phyloP scores from a whole-genome alignment of 805 yeast genomes.

The Ogataea parapolymorpha region DNA sequence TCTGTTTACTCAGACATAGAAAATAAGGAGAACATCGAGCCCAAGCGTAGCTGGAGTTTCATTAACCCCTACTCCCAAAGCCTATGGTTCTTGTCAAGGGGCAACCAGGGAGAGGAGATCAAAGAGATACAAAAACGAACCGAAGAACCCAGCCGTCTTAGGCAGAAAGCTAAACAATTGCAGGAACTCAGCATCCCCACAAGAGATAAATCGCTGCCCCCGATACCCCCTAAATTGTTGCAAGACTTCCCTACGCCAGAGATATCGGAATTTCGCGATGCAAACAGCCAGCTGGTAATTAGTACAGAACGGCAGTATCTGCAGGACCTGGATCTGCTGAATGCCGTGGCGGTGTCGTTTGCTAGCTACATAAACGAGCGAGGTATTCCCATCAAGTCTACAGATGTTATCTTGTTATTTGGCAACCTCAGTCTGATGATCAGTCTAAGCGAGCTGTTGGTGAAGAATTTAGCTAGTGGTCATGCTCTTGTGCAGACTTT shows the following conservation, averaged over 20 bases:
- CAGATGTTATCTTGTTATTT: slow-evolving; percentile 39
- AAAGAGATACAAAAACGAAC: slow-evolving; percentile 27
- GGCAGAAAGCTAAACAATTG: not conserved
- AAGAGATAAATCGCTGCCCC: slow-evolving; percentile 6
- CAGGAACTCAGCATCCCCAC: not conserved
- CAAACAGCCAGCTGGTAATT: slow-evolving; percentile 19
- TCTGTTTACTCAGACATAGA: slow-evolving; percentile 17
- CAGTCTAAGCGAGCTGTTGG: slow-evolving; percentile 34
- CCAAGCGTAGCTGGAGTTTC: slow-evolving; percentile 2
- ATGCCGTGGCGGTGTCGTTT: slow-evolving; percentile 33
- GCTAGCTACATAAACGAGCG: slow-evolving; percentile 30
- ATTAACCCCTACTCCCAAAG: slow-evolving; percentile 43
- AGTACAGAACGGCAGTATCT: slow-evolving; percentile 35
- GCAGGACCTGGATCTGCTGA: slow-evolving; percentile 28
- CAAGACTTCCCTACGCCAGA: slow-evolving; percentile 18
- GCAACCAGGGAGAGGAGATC: slow-evolving; percentile 36
- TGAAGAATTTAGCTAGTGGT: slow-evolving; percentile 9
- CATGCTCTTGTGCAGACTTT: not conserved
- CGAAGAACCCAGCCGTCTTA: not conserved
- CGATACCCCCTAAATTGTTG: slow-evolving; percentile 31
- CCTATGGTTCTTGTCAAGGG: slow-evolving; percentile 37
- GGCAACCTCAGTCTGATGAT: slow-evolving; percentile 41
- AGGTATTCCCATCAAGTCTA: slow-evolving; percentile 30
- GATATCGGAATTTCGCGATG: not conserved
- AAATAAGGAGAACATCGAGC: not conserved